These are phyloP conservation scores for Schwanniomyces polymorphus DNA, from an alignment of 805 yeast genomes.

Conservation along the genomic window DNA sequence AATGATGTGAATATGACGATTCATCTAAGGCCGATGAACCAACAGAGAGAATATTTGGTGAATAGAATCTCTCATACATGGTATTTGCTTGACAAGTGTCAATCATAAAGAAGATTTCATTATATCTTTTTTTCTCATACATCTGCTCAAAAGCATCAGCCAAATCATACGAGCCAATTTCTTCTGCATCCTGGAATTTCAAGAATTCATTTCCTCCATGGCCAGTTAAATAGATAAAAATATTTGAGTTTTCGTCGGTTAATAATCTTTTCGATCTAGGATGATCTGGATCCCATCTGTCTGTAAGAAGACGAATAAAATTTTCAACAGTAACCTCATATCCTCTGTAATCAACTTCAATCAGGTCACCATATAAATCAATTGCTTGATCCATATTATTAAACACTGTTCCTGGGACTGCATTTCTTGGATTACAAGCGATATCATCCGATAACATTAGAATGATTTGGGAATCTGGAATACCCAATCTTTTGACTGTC, in stretches of 20 bases:
- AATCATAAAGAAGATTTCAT: constrained; percentile 94
- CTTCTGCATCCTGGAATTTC: constrained; percentile 98
- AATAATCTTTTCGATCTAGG: constrained; percentile 88
- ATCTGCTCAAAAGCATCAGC: constrained; percentile 97
- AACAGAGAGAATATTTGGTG: constrained; percentile 89
- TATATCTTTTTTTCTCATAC: constrained; percentile 93
- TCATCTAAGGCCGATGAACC: constrained; percentile 90
- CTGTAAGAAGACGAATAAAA: constrained; percentile 88
- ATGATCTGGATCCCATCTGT: constrained; percentile 92
- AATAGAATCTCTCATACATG: constrained; percentile 88
- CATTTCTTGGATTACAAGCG: constrained; percentile 94
- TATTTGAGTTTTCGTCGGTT: constrained; percentile 92
- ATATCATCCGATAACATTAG: constrained; percentile 96
- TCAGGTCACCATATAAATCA: constrained; percentile 90
- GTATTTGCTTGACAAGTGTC: constrained; percentile 99
- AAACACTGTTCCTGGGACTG: constrained; percentile 94
- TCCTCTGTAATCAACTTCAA: constrained; percentile 96
- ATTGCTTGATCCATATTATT: constrained; percentile 90
- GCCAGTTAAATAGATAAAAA: constrained; percentile 94
- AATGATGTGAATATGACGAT: constrained; percentile 91
- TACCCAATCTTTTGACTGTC: constrained; percentile 93
- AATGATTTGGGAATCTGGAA: constrained; percentile 96
- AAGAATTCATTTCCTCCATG: constrained; percentile 98
- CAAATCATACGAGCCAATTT: constrained; percentile 89
- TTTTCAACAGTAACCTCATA: constrained; percentile 98